These are phyloP conservation scores for Gnaphalium uliginosum DNA, from an alignment of 129 eudicot species.

Conservation along the genomic window DNA sequence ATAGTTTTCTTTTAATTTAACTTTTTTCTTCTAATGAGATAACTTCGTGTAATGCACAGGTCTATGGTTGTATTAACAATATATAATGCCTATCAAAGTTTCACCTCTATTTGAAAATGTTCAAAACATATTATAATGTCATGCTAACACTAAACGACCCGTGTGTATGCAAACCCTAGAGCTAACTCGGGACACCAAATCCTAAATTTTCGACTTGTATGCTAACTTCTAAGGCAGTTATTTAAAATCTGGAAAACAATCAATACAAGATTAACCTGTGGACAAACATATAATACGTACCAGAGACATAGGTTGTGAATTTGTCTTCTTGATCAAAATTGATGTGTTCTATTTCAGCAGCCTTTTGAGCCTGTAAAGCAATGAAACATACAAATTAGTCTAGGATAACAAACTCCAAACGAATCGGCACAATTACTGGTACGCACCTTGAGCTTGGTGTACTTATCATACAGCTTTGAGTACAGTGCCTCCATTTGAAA, in stretches of 20 bases:
- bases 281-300: conserved; percentile 26
- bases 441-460: conserved; percentile 60
- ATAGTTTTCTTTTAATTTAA: no score
- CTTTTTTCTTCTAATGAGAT: no score
- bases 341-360: conserved; percentile 40
- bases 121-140: no score
- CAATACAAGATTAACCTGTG: not conserved
- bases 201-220: not conserved
- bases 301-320: conserved; percentile 44
- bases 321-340: conserved; percentile 56
- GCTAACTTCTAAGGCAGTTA: not conserved
- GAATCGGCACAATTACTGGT: not conserved
- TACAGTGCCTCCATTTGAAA: conserved; percentile 60
- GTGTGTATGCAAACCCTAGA: no score
- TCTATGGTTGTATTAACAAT: no score
- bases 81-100: no score
- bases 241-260: not conserved
- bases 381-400: conserved; percentile 7
- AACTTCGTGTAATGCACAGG: no score
- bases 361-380: conserved; percentile 39
- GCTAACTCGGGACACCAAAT: not conserved
- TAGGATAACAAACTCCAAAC: not conserved
- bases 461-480: conserved; percentile 64
- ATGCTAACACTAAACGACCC: no score
- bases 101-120: no score